Conservation (phyloP, 208 protist species). For the Strigomonas oncopelti region DNA sequence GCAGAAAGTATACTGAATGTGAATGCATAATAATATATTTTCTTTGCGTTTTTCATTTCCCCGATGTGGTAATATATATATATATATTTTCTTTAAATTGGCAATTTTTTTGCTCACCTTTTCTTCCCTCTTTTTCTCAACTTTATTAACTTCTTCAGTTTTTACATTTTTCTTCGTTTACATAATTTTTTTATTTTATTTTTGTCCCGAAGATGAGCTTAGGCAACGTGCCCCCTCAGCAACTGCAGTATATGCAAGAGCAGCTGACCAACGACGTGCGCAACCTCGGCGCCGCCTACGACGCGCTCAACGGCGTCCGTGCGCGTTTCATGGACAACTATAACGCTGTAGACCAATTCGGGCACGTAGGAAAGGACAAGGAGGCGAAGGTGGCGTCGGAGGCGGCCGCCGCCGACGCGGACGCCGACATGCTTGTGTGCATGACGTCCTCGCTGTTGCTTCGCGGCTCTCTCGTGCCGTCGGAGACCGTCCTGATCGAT, state of each 20-base stretch:
- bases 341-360: conserved; percentile 71
- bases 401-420: conserved; percentile 12
- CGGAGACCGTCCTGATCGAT: conserved; percentile 75
- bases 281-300: conserved; percentile 72
- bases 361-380: conserved; percentile 43
- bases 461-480: conserved; percentile 58
- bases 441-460: conserved; percentile 83
- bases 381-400: conserved; percentile 12
- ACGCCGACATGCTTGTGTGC: conserved; percentile 71
- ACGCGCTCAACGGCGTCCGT: conserved; percentile 73
- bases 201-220: conserved; percentile 72
- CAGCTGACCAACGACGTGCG: conserved; percentile 81
- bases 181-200: too few relatives aligned
- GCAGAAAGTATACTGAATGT: neutral
- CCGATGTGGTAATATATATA: conserved; percentile 11
- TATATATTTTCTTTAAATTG: too few relatives aligned
- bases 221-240: conserved; percentile 73
- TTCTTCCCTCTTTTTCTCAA: neutral
- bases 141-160: conserved; percentile 1
- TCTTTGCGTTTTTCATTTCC: neutral
- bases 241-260: conserved; percentile 85
- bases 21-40: neutral
- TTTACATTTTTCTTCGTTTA: neutral
- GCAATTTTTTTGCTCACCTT: conserved; percentile 18
- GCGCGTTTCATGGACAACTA: conserved; percentile 71